phyloP scores from a whole-genome alignment of 2,329 filamentous ascomycete species.

The Fusarium verrucosum region DNA sequence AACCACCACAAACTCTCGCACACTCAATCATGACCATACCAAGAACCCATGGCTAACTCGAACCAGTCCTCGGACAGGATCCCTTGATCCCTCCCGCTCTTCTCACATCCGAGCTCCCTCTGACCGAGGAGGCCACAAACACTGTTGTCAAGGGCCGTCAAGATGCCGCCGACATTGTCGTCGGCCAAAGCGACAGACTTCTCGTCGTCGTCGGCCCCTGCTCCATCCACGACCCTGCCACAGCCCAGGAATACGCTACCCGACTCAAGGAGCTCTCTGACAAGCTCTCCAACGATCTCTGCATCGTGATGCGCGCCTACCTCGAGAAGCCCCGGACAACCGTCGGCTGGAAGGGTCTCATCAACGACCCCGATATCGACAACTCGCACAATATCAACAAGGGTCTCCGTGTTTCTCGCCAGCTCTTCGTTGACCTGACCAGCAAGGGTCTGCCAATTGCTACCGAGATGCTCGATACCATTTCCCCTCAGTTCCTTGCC shows the following conservation, averaged over 20 bases:
- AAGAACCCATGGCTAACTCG: slow-evolving; percentile 28
- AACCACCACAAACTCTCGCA: not conserved
- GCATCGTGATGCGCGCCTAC: slow-evolving; percentile 98
- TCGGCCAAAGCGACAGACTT: slow-evolving; percentile 83
- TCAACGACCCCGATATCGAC: slow-evolving; percentile 99
- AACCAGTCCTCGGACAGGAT: slow-evolving; percentile 89
- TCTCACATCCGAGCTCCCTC: slow-evolving; percentile 85
- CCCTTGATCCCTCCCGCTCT: slow-evolving; percentile 89
- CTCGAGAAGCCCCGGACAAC: slow-evolving; percentile 98
- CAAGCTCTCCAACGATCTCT: slow-evolving; percentile 83
- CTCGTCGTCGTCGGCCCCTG: slow-evolving; percentile 95
- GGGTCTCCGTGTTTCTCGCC: slow-evolving; percentile 88
- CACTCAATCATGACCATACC: not conserved
- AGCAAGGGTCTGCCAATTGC: slow-evolving; percentile 91
- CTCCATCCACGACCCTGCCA: slow-evolving; percentile 93
- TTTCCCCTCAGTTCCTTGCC: slow-evolving; percentile 96
- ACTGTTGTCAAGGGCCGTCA: slow-evolving; percentile 77
- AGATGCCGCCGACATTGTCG: slow-evolving; percentile 77
- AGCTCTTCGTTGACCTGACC: slow-evolving; percentile 93
- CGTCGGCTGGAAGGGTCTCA: slow-evolving; percentile 98
- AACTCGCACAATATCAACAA: slow-evolving; percentile 99
- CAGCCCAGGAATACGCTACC: slow-evolving; percentile 87
- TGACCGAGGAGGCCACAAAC: slow-evolving; percentile 67
- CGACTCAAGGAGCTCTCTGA: slow-evolving; percentile 80
- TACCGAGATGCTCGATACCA: slow-evolving; percentile 98